A percentile compares a stretch with the other conserved stretches of the same genome.
These are phyloP conservation scores for Boletus huronensis DNA, from an alignment of 768 basidiomycete species.

Conservation along the genomic window DNA sequence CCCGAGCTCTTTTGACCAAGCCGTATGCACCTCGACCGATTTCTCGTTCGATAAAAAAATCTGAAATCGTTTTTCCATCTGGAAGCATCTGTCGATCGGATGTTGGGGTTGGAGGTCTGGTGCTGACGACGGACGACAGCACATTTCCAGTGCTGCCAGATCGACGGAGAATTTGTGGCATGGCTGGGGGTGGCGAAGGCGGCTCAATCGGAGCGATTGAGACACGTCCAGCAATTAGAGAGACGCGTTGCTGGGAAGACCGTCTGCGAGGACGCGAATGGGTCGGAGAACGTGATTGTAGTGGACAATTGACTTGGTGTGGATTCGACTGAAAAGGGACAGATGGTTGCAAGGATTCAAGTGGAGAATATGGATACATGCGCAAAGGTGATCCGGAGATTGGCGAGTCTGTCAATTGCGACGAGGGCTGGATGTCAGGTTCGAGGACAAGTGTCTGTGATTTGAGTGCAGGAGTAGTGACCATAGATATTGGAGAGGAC, in stretches of 20 bases:
- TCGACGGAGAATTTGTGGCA: slow-evolving; percentile 62
- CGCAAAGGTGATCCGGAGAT: slow-evolving; percentile 31
- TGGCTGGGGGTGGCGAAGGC: slow-evolving; percentile 57
- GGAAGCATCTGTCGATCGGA: slow-evolving; percentile 24
- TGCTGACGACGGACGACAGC: slow-evolving; percentile 56
- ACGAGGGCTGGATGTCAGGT: slow-evolving; percentile 26
- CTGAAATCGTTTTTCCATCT: slow-evolving; percentile 74
- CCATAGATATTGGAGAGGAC: slow-evolving; percentile 14
- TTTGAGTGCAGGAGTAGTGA: slow-evolving; percentile 26
- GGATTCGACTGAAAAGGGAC: slow-evolving; percentile 19
- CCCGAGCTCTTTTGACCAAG: slow-evolving; percentile 85
- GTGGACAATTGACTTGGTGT: slow-evolving; percentile 25
- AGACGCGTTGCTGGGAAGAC: slow-evolving; percentile 82
- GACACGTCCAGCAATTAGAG: slow-evolving; percentile 78
- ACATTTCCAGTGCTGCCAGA: slow-evolving; percentile 61
- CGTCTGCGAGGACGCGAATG: slow-evolving; percentile 66
- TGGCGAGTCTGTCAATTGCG: slow-evolving; percentile 31
- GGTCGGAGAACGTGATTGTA: slow-evolving; percentile 48
- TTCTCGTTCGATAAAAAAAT: slow-evolving; percentile 82
- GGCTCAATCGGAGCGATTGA: slow-evolving; percentile 75
- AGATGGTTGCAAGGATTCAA: slow-evolving; percentile 15
- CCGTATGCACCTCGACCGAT: slow-evolving; percentile 96
- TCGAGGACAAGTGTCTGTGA: slow-evolving; percentile 21
- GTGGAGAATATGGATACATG: slow-evolving; percentile 34
- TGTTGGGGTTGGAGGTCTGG: slow-evolving; percentile 61